phyloP scores from a whole-genome alignment of 2,329 filamentous ascomycete species.

The Nemania sp. region DNA sequence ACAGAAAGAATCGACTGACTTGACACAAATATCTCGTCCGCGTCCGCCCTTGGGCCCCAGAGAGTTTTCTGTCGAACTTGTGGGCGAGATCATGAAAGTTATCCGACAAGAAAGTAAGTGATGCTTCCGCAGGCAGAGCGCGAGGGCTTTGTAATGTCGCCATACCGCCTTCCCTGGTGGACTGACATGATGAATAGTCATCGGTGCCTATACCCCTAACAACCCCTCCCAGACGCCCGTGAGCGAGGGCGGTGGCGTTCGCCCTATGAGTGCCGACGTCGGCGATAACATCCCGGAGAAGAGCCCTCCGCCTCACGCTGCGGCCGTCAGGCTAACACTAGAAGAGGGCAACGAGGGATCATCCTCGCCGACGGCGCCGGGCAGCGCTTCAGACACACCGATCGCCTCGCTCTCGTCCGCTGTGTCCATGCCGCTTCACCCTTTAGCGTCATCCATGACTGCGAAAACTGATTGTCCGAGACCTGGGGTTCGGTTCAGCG shows the following conservation, averaged over 20 bases:
- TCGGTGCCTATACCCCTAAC: conserved; percentile 14
- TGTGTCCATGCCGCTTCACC: neutral
- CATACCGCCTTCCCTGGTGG: neutral
- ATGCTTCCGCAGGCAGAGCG: neutral
- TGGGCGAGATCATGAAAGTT: conserved; percentile 28
- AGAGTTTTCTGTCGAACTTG: conserved; percentile 21
- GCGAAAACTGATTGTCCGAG: conserved; percentile 4
- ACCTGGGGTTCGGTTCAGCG: conserved; percentile 25
- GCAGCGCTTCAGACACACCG: conserved; percentile 14
- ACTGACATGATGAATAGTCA: conserved; percentile 19
- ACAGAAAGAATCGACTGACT: conserved; percentile 1
- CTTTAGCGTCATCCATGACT: neutral
- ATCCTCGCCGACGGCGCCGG: conserved; percentile 7
- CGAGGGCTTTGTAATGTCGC: neutral
- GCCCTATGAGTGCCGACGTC: neutral
- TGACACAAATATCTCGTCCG: neutral
- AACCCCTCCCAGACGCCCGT: conserved; percentile 6
- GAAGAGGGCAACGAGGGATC: conserved; percentile 18
- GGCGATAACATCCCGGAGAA: conserved; percentile 1
- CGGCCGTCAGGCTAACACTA: neutral
- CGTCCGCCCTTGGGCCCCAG: conserved; percentile 6
- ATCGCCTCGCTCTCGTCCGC: conserved; percentile 12
- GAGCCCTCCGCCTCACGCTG: neutral
- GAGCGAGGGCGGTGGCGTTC: conserved; percentile 7
- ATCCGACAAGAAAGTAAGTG: conserved; percentile 29